Conservation (phyloP, 352 stramenopile genomes). For the Saprolegnia parasitica region DNA sequence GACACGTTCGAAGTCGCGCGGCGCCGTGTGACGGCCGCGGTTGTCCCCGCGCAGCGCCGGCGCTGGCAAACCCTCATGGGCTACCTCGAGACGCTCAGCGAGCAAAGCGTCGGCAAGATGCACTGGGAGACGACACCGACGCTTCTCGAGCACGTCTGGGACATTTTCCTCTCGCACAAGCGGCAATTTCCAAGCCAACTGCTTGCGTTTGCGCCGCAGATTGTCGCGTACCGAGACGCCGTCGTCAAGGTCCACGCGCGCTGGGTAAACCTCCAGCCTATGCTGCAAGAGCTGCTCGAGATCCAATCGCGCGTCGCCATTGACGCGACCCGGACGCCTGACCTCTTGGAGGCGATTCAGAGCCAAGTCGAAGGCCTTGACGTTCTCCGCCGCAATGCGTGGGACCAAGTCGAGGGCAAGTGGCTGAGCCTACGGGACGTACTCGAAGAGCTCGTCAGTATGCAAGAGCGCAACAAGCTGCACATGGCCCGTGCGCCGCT, state of each 20-base stretch:
- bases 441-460: conserved; percentile 51
- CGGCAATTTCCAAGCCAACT: conserved; percentile 26
- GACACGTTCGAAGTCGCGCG: conserved; percentile 49
- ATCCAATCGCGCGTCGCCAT: conserved; percentile 50
- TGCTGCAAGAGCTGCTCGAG: conserved; percentile 52
- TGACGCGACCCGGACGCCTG: conserved; percentile 47
- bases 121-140: conserved; percentile 63
- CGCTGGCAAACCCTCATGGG: conserved; percentile 56
- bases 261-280: conserved; percentile 62
- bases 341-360: conserved; percentile 45
- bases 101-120: conserved; percentile 43
- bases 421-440: conserved; percentile 46
- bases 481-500: conserved; percentile 52
- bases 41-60: conserved; percentile 54
- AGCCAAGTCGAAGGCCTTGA: conserved; percentile 56
- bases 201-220: conserved; percentile 5
- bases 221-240: conserved; percentile 37
- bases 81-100: conserved; percentile 51
- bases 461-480: conserved; percentile 57
- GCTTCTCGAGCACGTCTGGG: conserved; percentile 61
- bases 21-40: conserved; percentile 50
- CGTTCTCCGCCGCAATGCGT: conserved; percentile 52
- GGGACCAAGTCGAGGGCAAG: conserved; percentile 53
- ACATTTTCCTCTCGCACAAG: conserved; percentile 53
- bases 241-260: conserved; percentile 60